Conservation (phyloP, 345 rosid genomes). For the Trapa bicornis region DNA sequence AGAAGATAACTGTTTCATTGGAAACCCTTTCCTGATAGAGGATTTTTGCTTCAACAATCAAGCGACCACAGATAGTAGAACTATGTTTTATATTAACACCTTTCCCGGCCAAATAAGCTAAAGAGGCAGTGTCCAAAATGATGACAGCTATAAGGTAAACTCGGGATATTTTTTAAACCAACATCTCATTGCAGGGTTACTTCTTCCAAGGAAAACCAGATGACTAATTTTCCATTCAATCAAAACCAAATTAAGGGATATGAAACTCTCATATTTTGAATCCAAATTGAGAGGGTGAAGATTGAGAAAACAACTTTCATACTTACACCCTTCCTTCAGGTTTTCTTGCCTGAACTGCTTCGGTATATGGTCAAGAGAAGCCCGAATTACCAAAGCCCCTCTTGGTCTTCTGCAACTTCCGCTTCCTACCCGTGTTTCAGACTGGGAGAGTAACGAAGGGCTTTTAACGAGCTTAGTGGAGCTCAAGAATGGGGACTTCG, state of each 20-base stretch:
- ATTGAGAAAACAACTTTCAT: slow-evolving; percentile 3
- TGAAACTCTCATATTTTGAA: background rate
- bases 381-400: background rate
- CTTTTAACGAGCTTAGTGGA: background rate
- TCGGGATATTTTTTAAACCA: background rate
- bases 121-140: background rate
- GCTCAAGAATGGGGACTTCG: slow-evolving; percentile 8
- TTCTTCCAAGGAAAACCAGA: background rate
- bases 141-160: background rate
- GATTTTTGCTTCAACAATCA: too few species aligned
- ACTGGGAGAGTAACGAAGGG: background rate
- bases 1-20: background rate
- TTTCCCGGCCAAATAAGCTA: background rate
- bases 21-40: too few species aligned
- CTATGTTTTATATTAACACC: background rate
- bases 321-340: slow-evolving; percentile 67
- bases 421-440: background rate
- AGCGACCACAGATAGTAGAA: background rate
- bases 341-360: slow-evolving; percentile 66
- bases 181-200: background rate
- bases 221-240: background rate
- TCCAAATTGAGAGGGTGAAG: background rate
- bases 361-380: slow-evolving; percentile 49
- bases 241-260: background rate
- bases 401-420: background rate